phyloP scores from a whole-genome alignment of 805 yeast species.

The Candida broadrunensis region DNA sequence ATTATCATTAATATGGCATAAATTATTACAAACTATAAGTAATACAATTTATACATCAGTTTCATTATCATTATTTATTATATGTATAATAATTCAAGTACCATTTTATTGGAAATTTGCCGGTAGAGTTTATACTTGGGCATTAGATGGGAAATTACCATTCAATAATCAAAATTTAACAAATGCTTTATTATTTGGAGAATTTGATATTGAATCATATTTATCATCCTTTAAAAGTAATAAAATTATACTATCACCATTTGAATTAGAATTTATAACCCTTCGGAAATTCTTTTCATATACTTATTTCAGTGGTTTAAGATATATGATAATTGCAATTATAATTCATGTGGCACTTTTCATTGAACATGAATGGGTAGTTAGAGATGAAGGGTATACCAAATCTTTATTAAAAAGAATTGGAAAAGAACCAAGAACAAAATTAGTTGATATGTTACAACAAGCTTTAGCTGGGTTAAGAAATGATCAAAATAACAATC shows the following conservation, averaged over 20 bases:
- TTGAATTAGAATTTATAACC: slow-evolving; percentile 14
- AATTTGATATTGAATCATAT: slow-evolving; percentile 9
- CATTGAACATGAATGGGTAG: slow-evolving; percentile 68
- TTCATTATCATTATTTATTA: slow-evolving; percentile 30
- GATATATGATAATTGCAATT: slow-evolving; percentile 39
- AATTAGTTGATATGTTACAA: slow-evolving; percentile 36
- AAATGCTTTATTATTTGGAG: slow-evolving; percentile 41
- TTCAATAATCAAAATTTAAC: slow-evolving; percentile 18
- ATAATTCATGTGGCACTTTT: slow-evolving; percentile 45
- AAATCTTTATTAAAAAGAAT: slow-evolving; percentile 56
- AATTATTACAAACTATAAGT: slow-evolving; percentile 21
- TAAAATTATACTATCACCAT: slow-evolving; percentile 6
- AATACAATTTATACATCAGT: slow-evolving; percentile 13
- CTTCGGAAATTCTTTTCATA: slow-evolving; percentile 20
- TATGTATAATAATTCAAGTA: slow-evolving; percentile 48
- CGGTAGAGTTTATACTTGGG: slow-evolving; percentile 54
- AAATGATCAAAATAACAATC: slow-evolving; percentile 18
- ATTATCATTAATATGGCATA: slow-evolving; percentile 40
- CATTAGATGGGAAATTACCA: slow-evolving; percentile 53
- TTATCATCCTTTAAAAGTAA: slow-evolving; percentile 3
- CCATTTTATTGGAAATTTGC: slow-evolving; percentile 58
- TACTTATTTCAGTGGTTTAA: slow-evolving; percentile 36
- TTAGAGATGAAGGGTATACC: slow-evolving; percentile 64
- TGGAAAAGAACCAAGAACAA: slow-evolving; percentile 52
- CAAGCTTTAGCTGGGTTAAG: slow-evolving; percentile 23